A percentile compares a stretch with the other conserved stretches of the same genome.
Evolutionary conservation across 768 basidiomycete species (phyloP).

Genomic region (Melanogaster broomeanus): DNA sequence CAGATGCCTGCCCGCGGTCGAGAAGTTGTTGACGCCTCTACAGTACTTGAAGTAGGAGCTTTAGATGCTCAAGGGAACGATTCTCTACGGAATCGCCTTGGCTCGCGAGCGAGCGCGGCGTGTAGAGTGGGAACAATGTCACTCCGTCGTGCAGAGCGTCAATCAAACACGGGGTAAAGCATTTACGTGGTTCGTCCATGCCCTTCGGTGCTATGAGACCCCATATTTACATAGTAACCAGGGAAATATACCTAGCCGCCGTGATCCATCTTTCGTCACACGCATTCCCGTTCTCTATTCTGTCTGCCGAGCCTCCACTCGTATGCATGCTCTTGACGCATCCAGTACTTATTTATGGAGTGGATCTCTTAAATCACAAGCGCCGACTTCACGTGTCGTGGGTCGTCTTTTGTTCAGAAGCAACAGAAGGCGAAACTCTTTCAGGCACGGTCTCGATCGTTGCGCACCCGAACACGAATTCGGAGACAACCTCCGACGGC

Average conservation of each 20-base stretch:
- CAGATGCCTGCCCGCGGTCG: conserved; percentile 57
- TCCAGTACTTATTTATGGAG: conserved; percentile 83
- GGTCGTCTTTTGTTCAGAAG: conserved; percentile 52
- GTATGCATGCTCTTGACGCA: conserved; percentile 51
- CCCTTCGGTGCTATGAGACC: background rate
- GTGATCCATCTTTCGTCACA: conserved; percentile 83
- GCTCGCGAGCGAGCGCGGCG: conserved; percentile 67
- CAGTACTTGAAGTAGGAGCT: conserved; percentile 69
- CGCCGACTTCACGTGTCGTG: conserved; percentile 83
- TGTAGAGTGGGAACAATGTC: conserved; percentile 62
- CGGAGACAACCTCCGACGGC: conserved; percentile 34
- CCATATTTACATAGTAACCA: conserved; percentile 37
- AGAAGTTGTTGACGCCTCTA: conserved; percentile 67
- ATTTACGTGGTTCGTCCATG: conserved; percentile 67
- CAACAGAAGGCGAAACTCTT: background rate
- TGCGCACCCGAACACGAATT: conserved; percentile 37
- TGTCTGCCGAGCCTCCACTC: conserved; percentile 58
- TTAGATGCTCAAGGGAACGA: conserved; percentile 71
- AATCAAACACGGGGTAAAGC: conserved; percentile 44
- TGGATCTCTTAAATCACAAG: conserved; percentile 86
- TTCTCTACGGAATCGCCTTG: conserved; percentile 73
- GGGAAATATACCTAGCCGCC: conserved; percentile 72
- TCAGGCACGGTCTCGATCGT: conserved; percentile 61
- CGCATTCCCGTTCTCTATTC: conserved; percentile 84
- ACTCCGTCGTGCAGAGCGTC: conserved; percentile 34